phyloP scores from a whole-genome alignment of 2,329 filamentous ascomycete genomes.

The Tolypocladium amazonense region DNA sequence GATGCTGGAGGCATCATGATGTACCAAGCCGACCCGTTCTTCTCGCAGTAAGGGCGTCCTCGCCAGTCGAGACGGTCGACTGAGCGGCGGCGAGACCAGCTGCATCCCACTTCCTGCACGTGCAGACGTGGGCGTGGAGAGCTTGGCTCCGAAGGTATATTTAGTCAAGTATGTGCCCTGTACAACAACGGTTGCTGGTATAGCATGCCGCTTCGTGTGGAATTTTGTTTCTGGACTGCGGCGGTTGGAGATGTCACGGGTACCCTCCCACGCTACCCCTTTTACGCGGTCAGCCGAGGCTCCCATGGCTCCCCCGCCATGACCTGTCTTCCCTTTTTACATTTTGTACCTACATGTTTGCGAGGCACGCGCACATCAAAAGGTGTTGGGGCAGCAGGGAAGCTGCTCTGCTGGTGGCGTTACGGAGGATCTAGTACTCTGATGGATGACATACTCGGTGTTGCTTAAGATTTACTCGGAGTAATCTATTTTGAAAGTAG shows the following conservation, averaged over 20 bases:
- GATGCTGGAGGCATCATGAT: not conserved
- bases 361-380: slow-evolving; percentile 35
- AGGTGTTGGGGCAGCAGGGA: slow-evolving; percentile 27
- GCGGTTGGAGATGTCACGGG: not conserved
- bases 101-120: not conserved
- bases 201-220: not conserved
- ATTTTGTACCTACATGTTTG: slow-evolving; percentile 27
- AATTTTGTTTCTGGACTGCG: not conserved
- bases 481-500: slow-evolving; percentile 13
- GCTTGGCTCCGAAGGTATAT: not conserved
- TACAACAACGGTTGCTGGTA: not conserved
- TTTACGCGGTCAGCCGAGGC: not conserved
- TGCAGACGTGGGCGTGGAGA: not conserved
- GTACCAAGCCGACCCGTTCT: slow-evolving; percentile 9
- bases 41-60: slow-evolving; percentile 1
- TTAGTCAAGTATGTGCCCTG: not conserved
- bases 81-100: not conserved
- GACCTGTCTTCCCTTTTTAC: slow-evolving; percentile 4
- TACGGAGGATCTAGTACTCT: slow-evolving; percentile 13
- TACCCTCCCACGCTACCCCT: not conserved
- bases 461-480: slow-evolving; percentile 10
- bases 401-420: slow-evolving; percentile 16
- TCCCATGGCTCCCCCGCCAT: not conserved
- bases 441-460: slow-evolving; percentile 14
- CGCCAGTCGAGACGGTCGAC: not conserved